Base-by-base conservation (phyloP, 1,139 yeast genomes). In the Tardiomyces blankii region DNA sequence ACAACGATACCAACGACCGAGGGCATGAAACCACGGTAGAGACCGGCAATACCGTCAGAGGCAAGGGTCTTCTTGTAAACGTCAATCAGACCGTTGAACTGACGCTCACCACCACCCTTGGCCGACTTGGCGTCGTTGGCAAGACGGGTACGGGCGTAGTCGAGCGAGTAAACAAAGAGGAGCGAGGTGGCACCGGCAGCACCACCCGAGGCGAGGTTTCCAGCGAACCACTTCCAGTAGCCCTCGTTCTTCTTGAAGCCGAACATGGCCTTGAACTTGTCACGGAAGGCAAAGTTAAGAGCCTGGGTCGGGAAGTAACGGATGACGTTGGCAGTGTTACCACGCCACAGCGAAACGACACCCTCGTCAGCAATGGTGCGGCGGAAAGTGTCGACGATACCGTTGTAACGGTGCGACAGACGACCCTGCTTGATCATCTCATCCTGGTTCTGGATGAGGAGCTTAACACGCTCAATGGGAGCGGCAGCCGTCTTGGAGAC, bases 271-370 rank as follows among this genome's bases (percentile, higher is more conserved):
- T 81, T 81, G 75, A 81, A 79, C 73, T 79, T 78, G 70, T 80
- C 88, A 76, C 80, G 81, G 83, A 81, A 81, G 65, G 88, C 88
- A 67, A 81, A 81, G 81, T 81, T 81, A 64, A 81, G 75, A 54
- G 88, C 88, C 74, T 81, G 87, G 60, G 87, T 81, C 65, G 88
- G 87, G 85, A 81, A 81, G 77, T 81, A 81, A 71, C 88, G 80
- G 68, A 81, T 77, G 57, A 81, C 88, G 73, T 81, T 81, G 56
- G 88, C 88, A 52, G 87, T 78, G 82, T 81, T 81, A 72, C 88
- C 88, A 75, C 87, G 77, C 88, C 88, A 81, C 78, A 81, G 77
- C 51, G 87, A 69, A 52, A 69, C 70, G 51, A 79, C 60, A 70
- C 88, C 88, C 72, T 81, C 88, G 54, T 78, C 81, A 52, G 77